A percentile compares a stretch with the other conserved stretches of the same genome.
These are phyloP conservation scores for Hirschfeldia incana DNA, from an alignment of 345 rosid species.

Conservation along the genomic window DNA sequence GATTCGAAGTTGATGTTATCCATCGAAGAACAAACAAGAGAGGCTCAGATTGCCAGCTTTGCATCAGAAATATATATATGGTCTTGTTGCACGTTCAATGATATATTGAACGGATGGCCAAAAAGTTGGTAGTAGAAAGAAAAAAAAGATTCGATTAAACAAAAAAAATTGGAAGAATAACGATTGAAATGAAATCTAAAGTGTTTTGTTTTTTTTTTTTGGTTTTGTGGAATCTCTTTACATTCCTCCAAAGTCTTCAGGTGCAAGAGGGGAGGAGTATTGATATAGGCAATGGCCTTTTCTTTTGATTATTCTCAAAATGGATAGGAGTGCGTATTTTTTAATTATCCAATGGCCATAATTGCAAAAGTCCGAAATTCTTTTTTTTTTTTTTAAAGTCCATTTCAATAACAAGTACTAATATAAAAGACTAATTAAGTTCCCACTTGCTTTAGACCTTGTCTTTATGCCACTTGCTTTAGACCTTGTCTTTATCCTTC, in stretches of 20 bases:
- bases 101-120: not conserved
- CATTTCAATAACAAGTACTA: constrained; percentile 8
- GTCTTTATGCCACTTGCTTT: constrained; percentile 2
- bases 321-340: constrained; percentile 54
- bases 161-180: not conserved
- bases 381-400: not conserved
- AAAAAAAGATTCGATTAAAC: constrained; percentile 1
- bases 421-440: not conserved
- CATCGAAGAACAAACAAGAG: constrained; percentile 30
- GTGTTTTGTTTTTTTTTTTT: not conserved
- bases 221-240: constrained; percentile 19
- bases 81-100: constrained; percentile 20
- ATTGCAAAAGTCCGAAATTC: constrained; percentile 40
- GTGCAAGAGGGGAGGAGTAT: constrained; percentile 42
- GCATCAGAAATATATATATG: constrained; percentile 40
- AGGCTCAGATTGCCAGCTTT: not conserved
- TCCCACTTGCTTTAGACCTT: not conserved
- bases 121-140: not conserved
- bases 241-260: constrained; percentile 59
- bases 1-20: constrained; percentile 38
- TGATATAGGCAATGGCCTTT: constrained; percentile 27
- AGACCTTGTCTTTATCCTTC: constrained; percentile 23
- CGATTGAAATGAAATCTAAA: constrained; percentile 26
- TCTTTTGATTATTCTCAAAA: constrained; percentile 47
- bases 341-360: constrained; percentile 35